phyloP scores from a whole-genome alignment of 805 yeast genomes.

The Candida gorgasii region DNA sequence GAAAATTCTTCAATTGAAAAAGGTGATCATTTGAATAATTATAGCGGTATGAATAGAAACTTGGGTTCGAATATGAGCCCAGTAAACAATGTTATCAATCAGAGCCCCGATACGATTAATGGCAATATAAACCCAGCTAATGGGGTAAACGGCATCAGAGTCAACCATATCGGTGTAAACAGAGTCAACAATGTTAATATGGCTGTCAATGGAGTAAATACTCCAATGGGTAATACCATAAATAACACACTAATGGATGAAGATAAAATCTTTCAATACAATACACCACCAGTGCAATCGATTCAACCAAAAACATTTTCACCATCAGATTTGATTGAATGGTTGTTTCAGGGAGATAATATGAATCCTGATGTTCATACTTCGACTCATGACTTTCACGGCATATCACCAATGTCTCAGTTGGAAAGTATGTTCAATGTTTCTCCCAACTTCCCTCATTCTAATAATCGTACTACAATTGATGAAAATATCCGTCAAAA shows the following conservation, averaged over 20 bases:
- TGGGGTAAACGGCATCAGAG: background rate
- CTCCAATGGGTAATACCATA: background rate
- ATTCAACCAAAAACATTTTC: slow-evolving; percentile 16
- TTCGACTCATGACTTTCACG: slow-evolving; percentile 14
- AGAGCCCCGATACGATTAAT: background rate
- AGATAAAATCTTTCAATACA: background rate
- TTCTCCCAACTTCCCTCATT: slow-evolving; percentile 22
- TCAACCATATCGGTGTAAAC: background rate
- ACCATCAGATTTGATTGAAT: slow-evolving; percentile 32
- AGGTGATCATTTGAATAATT: background rate
- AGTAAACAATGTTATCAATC: background rate
- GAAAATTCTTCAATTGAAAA: background rate
- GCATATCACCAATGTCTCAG: slow-evolving; percentile 20
- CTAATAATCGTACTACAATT: slow-evolving; percentile 16
- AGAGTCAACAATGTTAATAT: background rate
- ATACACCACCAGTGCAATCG: background rate
- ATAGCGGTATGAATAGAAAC: background rate
- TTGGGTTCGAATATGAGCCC: background rate
- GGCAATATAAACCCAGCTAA: background rate
- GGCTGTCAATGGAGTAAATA: background rate
- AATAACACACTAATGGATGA: background rate
- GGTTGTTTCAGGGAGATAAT: slow-evolving; percentile 28
- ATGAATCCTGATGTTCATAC: slow-evolving; percentile 5
- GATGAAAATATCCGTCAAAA: slow-evolving; percentile 16
- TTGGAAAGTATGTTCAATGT: slow-evolving; percentile 20